Evolutionary conservation across 2,329 filamentous ascomycete species (phyloP).

Genomic region (Juglanconis sp.): DNA sequence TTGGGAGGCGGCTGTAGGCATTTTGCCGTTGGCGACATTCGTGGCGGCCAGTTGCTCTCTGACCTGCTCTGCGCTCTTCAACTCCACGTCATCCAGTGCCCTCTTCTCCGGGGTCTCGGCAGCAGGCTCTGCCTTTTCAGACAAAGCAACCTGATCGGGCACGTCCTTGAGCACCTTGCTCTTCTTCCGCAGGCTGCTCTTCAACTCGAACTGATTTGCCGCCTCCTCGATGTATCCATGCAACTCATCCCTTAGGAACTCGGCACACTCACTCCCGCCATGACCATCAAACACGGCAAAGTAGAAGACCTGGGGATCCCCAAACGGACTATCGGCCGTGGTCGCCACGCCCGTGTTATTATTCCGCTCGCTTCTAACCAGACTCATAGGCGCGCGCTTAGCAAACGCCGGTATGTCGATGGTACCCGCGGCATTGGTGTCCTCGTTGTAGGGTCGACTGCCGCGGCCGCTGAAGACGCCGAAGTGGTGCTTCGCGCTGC

Average conservation of each 20-base stretch:
- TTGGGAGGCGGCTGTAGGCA: conserved; percentile 35
- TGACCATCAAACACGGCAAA: conserved; percentile 97
- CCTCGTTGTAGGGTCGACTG: conserved; percentile 85
- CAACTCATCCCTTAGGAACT: conserved; percentile 78
- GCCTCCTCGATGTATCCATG: conserved; percentile 87
- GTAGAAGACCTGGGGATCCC: conserved; percentile 95
- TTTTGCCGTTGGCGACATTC: conserved; percentile 28
- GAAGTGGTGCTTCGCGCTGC: conserved; percentile 94
- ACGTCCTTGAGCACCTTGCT: conserved; percentile 21
- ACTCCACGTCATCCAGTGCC: conserved; percentile 36
- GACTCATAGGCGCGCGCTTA: conserved; percentile 69
- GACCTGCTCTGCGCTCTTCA: conserved; percentile 48
- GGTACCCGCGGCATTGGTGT: conserved; percentile 89
- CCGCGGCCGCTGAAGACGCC: conserved; percentile 77
- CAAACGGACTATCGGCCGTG: conserved; percentile 71
- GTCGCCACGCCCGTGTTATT: conserved; percentile 58
- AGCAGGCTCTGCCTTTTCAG: conserved; percentile 9
- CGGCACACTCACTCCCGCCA: conserved; percentile 83
- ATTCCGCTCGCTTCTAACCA: conserved; percentile 41
- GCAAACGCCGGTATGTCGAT: conserved; percentile 93
- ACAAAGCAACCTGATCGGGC: conserved; percentile 7
- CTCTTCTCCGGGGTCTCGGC: conserved; percentile 11
- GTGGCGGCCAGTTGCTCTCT: conserved; percentile 35
- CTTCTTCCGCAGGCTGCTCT: conserved; percentile 65
- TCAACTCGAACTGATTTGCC: conserved; percentile 70